Base-by-base conservation (phyloP, 495 filamentous ascomycete species). In the Bombardia bombarda region DNA sequence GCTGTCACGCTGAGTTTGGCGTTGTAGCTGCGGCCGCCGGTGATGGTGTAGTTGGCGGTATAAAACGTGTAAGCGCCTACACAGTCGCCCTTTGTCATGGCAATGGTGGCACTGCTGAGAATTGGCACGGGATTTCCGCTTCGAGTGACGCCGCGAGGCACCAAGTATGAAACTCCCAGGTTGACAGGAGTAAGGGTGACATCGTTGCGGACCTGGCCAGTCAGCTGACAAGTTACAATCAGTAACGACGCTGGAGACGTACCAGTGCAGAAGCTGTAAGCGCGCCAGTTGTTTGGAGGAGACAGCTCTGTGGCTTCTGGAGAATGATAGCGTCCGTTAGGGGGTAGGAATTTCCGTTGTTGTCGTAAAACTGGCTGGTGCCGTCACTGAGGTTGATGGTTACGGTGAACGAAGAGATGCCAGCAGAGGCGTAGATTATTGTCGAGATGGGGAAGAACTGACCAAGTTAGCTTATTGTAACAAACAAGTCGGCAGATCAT, bases 1-100 rank as follows among this genome's bases (percentile, higher is more conserved):
- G 63, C 64, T 18, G 57, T 63, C 18, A 77, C 61, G 31, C 65
- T 71, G 39, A 78, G 55, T 22, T 63, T 60, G n/a, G 73, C 66
- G 28, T 69, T 69, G 51, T 67, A 66, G 37, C 61, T 69, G 32
- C 69, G 60, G 16, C 68, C 66, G 12, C 62, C 68, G 18, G 62
- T 51, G 32, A 72, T 58, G 30, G 68, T 55, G 46, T 67, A 71
- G 34, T 53, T 68, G 1, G 61, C 73, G 8, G 63, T 68, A 49
- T 73, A 79, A 20, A 80, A 62, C 14, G 62, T 72, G 45, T 82
- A 79, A 7, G 50, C 47, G 6, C 78, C 78, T 25, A 73, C 55
- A 28, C 75, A 72, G 26, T 61, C 44, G 9, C 70, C 67, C 46
- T 72, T 55, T 3, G 60, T 54, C 73, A 82, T 77, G 7, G 60